Conservation (phyloP, 169 alveolate genomes). For the Blepharisma undulans region DNA sequence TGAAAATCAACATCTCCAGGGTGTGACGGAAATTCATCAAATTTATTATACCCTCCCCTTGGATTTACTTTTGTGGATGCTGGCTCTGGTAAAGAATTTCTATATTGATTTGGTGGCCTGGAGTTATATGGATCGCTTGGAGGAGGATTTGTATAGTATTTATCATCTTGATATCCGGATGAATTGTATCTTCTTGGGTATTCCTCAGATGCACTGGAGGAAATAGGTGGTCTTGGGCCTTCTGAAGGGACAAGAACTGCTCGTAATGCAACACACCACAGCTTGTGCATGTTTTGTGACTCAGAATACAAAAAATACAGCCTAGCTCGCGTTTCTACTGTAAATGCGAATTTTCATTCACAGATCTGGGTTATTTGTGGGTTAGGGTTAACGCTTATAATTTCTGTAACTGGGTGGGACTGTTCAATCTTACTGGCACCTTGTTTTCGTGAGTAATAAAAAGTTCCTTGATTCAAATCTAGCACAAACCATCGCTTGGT, state of each 20-base stretch:
- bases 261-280: conserved; percentile 19
- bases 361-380: conserved; percentile 1
- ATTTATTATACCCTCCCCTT: not conserved
- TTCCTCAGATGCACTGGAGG: not conserved
- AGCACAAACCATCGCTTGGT: conserved; percentile 27
- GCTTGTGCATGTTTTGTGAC: not conserved
- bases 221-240: not conserved
- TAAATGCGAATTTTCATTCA: conserved; percentile 22
- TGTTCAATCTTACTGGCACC: not conserved
- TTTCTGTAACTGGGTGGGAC: not conserved
- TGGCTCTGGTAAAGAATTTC: not conserved
- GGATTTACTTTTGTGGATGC: not conserved
- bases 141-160: not conserved
- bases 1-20: not conserved
- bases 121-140: not conserved
- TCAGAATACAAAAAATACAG: conserved; percentile 15
- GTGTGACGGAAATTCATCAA: not conserved
- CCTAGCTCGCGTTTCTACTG: conserved; percentile 3
- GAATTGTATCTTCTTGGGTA: not conserved
- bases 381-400: conserved; percentile 27
- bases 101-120: not conserved
- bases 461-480: not conserved
- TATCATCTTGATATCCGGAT: not conserved
- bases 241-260: not conserved
- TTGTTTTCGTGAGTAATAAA: not conserved